These are phyloP conservation scores for Aspergillus mulundensis DNA, from an alignment of 495 filamentous ascomycete genomes.

Conservation along the genomic window DNA sequence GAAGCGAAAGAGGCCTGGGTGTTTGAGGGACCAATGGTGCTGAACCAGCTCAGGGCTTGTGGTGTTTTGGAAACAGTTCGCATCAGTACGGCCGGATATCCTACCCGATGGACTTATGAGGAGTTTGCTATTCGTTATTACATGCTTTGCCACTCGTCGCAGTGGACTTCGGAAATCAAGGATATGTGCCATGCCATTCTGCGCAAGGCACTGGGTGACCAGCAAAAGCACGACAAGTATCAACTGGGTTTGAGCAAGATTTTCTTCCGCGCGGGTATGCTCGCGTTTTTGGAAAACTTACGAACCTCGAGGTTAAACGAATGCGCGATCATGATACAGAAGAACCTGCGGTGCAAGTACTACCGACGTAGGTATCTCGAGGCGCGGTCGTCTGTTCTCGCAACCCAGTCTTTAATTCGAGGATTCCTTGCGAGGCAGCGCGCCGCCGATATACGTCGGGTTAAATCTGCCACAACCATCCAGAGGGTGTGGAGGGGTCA, in stretches of 20 bases:
- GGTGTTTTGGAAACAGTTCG: constrained; percentile 98
- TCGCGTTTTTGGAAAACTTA: constrained; percentile 93
- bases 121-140: constrained; percentile 98
- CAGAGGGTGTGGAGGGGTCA: constrained; percentile 92
- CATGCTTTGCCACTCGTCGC: constrained; percentile 87
- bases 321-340: constrained; percentile 97
- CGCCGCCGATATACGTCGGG: constrained; percentile 74
- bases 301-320: constrained; percentile 86
- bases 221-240: constrained; percentile 87
- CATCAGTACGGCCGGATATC: constrained; percentile 97
- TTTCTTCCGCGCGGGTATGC: constrained; percentile 98
- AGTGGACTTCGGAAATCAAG: constrained; percentile 91
- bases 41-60: constrained; percentile 94
- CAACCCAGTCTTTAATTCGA: constrained; percentile 69
- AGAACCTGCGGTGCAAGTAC: constrained; percentile 94
- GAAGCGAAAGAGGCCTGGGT: constrained; percentile 97
- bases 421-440: constrained; percentile 70
- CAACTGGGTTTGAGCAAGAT: constrained; percentile 97
- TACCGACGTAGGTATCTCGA: constrained; percentile 90
- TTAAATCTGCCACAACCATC: constrained; percentile 88
- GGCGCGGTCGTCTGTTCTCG: constrained; percentile 73
- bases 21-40: constrained; percentile 98
- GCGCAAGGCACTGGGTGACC: constrained; percentile 79
- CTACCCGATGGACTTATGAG: constrained; percentile 98
- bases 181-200: constrained; percentile 92